Evolutionary conservation across 306 rosid genomes (phyloP), one percentile per base, ranked within the genome.

Genomic region (Rubus idaeus): DNA sequence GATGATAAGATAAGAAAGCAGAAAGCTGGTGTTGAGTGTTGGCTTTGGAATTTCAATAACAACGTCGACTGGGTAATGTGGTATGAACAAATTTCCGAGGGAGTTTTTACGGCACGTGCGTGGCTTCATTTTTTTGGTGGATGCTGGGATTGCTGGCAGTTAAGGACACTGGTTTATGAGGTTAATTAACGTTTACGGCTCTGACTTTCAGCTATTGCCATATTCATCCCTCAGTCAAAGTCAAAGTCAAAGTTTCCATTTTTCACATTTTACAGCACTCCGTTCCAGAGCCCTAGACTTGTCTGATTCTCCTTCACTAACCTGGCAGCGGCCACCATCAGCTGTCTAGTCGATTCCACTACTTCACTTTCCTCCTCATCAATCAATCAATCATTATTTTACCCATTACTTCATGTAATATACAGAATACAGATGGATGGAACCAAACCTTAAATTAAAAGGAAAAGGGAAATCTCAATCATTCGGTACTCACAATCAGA

Each of bases 301-400:
- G 35, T 30, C 1, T 30, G 35, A 30, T 30, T 30, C 53, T 68
- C 65, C 62, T 50, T 73, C 81, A 64, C 78, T n/a, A 65, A 14
- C 4, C 8, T 3, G 6, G 37, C 21, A 17, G 56, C 14, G 73
- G 56, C 20, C 10, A 23, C 5, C 26, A 23, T 10, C 49, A 18
- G 2, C 11, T 53, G 13, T 40, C 50, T 2, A 4, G 20, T 55
- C 20, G 16, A n/a, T 18, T 71, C 40, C 13, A 10, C 20, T 12
- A 1, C 39, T 18, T 10, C 52, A 44, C 26, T 20, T 67, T 21
- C 39, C 5, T 17, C 10, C 26, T 30, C 35, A 1, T 30, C 11
- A 1, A 30, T 30, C 20, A 30, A 62, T 35, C 68, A 45, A 30
- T 30, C 35, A 30, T 30, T 30, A 30, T 30, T 30, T 30, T 1